Evolutionary conservation across 345 rosid species (phyloP).

Genomic region (Hibiscus trionum): DNA sequence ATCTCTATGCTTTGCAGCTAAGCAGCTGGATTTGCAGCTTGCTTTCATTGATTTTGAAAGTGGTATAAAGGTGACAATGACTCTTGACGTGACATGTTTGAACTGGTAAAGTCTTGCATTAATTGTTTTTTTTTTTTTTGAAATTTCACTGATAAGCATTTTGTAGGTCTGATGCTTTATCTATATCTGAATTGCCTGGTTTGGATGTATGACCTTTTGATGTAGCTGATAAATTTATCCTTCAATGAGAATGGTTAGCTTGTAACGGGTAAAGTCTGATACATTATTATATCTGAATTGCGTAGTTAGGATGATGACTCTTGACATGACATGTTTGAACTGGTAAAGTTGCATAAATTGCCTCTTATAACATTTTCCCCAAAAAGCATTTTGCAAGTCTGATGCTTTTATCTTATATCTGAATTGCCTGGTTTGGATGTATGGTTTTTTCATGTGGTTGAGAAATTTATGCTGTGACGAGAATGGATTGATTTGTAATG

Average conservation of each 20-base stretch:
- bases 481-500: not conserved
- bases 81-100: constrained; percentile 60
- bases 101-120: constrained; percentile 38
- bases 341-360: constrained; percentile 31
- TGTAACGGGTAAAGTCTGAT: not conserved
- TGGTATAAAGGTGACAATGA: constrained; percentile 42
- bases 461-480: not conserved
- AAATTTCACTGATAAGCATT: not conserved
- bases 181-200: not conserved
- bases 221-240: not conserved
- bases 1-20: constrained; percentile 35
- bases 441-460: not conserved
- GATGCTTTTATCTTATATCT: not conserved
- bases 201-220: not conserved
- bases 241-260: not conserved
- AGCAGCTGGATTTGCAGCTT: constrained; percentile 65
- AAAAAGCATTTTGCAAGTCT: not conserved
- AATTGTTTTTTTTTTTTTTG: not conserved
- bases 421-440: not conserved
- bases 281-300: not conserved
- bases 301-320: constrained; percentile 17
- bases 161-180: not conserved
- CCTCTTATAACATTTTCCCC: not conserved
- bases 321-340: constrained; percentile 58
- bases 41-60: constrained; percentile 38